These are phyloP conservation scores for Deinandra increscens DNA, from an alignment of 129 eudicot genomes.

Conservation along the genomic window DNA sequence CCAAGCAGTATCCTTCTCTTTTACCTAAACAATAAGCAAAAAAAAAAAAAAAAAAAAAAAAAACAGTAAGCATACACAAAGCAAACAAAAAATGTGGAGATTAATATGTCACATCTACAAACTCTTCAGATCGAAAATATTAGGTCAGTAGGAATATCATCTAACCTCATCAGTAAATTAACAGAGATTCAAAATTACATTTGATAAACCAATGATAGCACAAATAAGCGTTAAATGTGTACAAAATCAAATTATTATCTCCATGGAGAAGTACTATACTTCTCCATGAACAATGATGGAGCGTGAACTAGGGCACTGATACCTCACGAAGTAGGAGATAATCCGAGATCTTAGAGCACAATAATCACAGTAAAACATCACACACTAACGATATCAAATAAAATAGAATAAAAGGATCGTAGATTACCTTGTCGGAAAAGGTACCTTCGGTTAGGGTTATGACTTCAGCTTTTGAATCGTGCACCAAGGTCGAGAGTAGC, in stretches of 20 bases:
- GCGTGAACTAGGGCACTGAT: constrained; percentile 21
- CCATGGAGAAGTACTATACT: neutral
- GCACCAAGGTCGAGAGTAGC: constrained; percentile 33
- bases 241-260: neutral
- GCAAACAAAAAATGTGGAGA: neutral
- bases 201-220: neutral
- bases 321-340: neutral
- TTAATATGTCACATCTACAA: constrained; percentile 1
- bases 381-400: neutral
- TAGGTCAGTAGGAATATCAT: neutral
- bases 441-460: constrained; percentile 62
- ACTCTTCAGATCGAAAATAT: neutral
- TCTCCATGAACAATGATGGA: neutral
- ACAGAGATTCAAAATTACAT: neutral
- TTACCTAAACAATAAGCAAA: constrained; percentile 47
- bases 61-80: neutral
- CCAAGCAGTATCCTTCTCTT: constrained; percentile 99
- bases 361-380: neutral
- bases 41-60: neutral
- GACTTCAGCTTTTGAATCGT: constrained; percentile 58
- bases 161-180: constrained; percentile 7
- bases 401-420: neutral
- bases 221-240: neutral
- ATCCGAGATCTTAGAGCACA: constrained; percentile 20
- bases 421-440: constrained; percentile 68